A percentile compares a stretch with the other conserved stretches of the same genome.
Evolutionary conservation across 441 rosid genomes (phyloP).

Genomic region (Croton laevigatus): DNA sequence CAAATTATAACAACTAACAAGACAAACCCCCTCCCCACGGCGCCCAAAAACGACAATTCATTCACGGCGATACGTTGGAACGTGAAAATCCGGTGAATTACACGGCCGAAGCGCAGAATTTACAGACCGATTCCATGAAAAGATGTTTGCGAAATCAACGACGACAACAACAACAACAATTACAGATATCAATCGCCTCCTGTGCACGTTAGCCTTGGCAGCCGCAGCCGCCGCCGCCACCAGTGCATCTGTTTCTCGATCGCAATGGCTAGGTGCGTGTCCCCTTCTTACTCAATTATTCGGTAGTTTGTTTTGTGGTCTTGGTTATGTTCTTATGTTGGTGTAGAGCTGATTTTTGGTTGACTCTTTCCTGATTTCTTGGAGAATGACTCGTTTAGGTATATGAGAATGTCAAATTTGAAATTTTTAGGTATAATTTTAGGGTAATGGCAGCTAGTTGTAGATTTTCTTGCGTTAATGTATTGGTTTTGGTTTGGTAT

Average conservation of each 20-base stretch:
- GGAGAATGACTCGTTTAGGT: conserved; percentile 8
- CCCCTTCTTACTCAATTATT: not conserved
- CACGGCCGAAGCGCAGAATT: not conserved
- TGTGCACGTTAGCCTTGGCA: conserved; percentile 24
- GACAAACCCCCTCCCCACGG: too few relatives aligned
- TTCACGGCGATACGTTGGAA: too few relatives aligned
- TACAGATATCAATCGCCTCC: conserved; percentile 8
- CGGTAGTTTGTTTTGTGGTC: not conserved
- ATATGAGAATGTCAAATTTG: not conserved
- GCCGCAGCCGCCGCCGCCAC: not conserved
- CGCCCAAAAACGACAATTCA: too few relatives aligned
- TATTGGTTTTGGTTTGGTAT: not conserved
- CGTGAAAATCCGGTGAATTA: not conserved
- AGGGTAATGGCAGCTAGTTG: not conserved
- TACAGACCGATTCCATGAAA: conserved; percentile 35
- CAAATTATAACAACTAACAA: too few relatives aligned
- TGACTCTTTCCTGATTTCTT: conserved; percentile 13
- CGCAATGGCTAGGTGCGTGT: conserved; percentile 57
- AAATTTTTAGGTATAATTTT: not conserved
- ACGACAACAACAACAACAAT: not conserved
- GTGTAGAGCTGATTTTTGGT: not conserved
- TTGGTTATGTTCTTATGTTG: not conserved
- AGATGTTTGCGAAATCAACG: conserved; percentile 37
- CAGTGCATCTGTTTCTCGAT: conserved; percentile 6
- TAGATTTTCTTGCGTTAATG: not conserved